These are phyloP conservation scores for Halophytophthora batemanensis DNA, from an alignment of 352 stramenopile genomes.

Conservation along the genomic window DNA sequence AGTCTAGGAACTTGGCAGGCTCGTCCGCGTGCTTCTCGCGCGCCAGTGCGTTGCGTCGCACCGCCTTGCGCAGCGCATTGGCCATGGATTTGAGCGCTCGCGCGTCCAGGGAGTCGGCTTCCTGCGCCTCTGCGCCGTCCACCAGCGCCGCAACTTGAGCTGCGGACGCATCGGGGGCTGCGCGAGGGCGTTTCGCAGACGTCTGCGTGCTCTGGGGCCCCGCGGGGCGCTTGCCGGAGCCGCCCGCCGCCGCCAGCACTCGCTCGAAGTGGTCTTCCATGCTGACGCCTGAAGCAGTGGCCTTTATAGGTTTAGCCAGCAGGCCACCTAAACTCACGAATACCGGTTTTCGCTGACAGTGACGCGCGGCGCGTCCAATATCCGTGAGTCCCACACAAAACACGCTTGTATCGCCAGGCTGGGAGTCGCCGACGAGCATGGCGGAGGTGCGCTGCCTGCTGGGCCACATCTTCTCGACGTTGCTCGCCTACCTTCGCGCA, in stretches of 20 bases:
- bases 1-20: conserved; percentile 81
- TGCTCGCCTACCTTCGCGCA: too few relatives aligned
- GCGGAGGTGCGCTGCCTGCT: too few relatives aligned
- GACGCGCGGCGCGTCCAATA: too few relatives aligned
- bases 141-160: conserved; percentile 46
- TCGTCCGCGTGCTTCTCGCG: conserved; percentile 78
- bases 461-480: too few relatives aligned
- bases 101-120: conserved; percentile 56
- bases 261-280: conserved; percentile 70
- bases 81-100: conserved; percentile 72
- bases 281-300: too few relatives aligned
- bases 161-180: conserved; percentile 9
- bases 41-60: conserved; percentile 75
- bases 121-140: conserved; percentile 37
- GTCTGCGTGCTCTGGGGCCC: background rate
- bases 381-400: too few relatives aligned
- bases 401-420: too few relatives aligned
- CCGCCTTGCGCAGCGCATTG: conserved; percentile 59
- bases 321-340: too few relatives aligned
- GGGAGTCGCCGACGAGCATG: too few relatives aligned
- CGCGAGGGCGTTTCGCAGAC: conserved; percentile 18
- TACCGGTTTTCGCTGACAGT: too few relatives aligned
- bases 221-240: conserved; percentile 21
- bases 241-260: conserved; percentile 37
- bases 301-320: too few relatives aligned